phyloP scores from a whole-genome alignment of 169 alveolate genomes.

The Eimeria maxima region DNA sequence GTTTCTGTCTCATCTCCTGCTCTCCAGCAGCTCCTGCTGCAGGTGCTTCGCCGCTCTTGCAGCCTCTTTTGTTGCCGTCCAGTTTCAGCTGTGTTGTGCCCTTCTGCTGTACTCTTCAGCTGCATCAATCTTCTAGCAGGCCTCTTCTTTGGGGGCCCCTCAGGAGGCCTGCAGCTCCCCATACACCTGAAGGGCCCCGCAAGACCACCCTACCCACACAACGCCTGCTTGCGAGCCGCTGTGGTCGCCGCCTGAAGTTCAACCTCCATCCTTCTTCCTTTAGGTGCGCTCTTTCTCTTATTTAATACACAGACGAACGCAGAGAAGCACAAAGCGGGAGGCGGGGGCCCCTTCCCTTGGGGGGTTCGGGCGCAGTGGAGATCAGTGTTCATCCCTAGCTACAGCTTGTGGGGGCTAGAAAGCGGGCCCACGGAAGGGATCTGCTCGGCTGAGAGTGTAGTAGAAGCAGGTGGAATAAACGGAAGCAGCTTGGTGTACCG shows the following conservation, averaged over 20 bases:
- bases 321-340: neutral
- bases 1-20: neutral
- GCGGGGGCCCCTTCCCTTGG: neutral
- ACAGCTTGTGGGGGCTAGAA: neutral
- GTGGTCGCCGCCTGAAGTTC: neutral
- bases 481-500: neutral
- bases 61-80: neutral
- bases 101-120: neutral
- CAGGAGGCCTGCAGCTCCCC: neutral
- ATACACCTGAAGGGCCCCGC: neutral
- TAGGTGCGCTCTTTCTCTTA: neutral
- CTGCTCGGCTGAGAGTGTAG: neutral
- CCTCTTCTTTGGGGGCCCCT: constrained; percentile 30
- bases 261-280: neutral
- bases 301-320: neutral
- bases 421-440: neutral
- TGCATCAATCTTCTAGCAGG: neutral
- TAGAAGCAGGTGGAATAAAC: neutral
- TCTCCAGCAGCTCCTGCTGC: neutral
- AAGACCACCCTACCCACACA: neutral
- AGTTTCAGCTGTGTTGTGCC: neutral
- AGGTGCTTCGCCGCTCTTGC: neutral
- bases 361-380: too few species aligned
- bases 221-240: neutral
- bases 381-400: neutral